Evolutionary conservation across 768 basidiomycete species (phyloP).

Genomic region (Tulasnella sp.): DNA sequence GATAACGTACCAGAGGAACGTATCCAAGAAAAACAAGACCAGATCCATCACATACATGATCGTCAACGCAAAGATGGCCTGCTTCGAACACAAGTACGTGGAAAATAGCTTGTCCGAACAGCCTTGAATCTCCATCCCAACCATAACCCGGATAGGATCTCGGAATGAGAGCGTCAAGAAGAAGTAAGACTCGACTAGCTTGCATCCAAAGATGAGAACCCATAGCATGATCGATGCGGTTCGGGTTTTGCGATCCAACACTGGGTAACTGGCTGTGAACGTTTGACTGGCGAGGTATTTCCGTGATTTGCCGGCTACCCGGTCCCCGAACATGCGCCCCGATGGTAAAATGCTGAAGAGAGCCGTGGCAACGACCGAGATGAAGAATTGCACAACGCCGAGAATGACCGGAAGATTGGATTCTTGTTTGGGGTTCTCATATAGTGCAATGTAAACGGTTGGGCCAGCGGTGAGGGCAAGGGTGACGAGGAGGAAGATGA

Average conservation of each 20-base stretch:
- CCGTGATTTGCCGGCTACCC: conserved; percentile 90
- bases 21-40: conserved; percentile 96
- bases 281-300: conserved; percentile 99
- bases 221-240: conserved; percentile 80
- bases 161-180: conserved; percentile 95
- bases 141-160: conserved; percentile 93
- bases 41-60: conserved; percentile 99
- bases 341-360: conserved; percentile 92
- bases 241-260: conserved; percentile 64
- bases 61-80: conserved; percentile 91
- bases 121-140: conserved; percentile 91
- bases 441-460: conserved; percentile 91
- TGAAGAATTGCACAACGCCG: conserved; percentile 95
- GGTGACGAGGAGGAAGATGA: conserved; percentile 87
- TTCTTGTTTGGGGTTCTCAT: conserved; percentile 62
- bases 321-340: conserved; percentile 98
- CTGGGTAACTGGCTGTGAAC: conserved; percentile 94
- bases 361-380: conserved; percentile 82
- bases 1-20: conserved; percentile 99
- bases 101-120: conserved; percentile 90
- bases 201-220: conserved; percentile 94
- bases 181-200: conserved; percentile 96
- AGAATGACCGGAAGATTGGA: conserved; percentile 83
- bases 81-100: conserved; percentile 80
- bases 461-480: conserved; percentile 91